Conservation (phyloP, 1,139 yeast genomes). For the Lodderomyces margitis region DNA sequence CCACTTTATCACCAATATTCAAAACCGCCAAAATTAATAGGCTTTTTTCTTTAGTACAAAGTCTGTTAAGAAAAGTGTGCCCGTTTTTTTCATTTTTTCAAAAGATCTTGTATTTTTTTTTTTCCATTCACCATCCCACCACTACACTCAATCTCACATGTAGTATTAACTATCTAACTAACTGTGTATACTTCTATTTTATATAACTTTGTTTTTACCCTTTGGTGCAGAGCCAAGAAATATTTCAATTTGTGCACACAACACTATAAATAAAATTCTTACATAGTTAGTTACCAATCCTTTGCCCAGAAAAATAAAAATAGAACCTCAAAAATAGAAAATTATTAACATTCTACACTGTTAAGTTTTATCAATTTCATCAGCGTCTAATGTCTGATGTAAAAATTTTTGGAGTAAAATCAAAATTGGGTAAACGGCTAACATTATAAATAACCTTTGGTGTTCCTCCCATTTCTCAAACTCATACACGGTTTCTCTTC, state of each 20-base stretch:
- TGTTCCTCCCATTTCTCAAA: neutral
- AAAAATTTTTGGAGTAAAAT: too few species aligned
- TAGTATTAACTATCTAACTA: too few species aligned
- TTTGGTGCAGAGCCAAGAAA: slow-evolving; percentile 1
- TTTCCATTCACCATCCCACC: too few species aligned
- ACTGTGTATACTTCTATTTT: too few species aligned
- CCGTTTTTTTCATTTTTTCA: too few species aligned
- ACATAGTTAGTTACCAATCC: slow-evolving; percentile 5
- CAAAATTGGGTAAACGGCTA: neutral
- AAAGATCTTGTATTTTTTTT: too few species aligned
- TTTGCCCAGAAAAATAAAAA: slow-evolving; percentile 3
- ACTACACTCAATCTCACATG: too few species aligned
- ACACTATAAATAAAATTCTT: neutral
- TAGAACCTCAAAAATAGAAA: neutral
- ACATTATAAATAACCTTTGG: neutral
- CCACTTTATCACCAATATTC: too few species aligned
- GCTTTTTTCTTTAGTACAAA: too few species aligned
- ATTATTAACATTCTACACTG: neutral
- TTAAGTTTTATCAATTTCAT: slow-evolving; percentile 4
- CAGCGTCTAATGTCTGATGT: slow-evolving; percentile 1
- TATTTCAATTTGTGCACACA: neutral
- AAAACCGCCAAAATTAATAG: too few species aligned
- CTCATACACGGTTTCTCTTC: slow-evolving; percentile 3
- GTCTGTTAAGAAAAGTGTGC: too few species aligned
- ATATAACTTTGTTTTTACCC: too few species aligned